Conservation (phyloP, 129 eudicot genomes). For the Flaveria robusta region DNA sequence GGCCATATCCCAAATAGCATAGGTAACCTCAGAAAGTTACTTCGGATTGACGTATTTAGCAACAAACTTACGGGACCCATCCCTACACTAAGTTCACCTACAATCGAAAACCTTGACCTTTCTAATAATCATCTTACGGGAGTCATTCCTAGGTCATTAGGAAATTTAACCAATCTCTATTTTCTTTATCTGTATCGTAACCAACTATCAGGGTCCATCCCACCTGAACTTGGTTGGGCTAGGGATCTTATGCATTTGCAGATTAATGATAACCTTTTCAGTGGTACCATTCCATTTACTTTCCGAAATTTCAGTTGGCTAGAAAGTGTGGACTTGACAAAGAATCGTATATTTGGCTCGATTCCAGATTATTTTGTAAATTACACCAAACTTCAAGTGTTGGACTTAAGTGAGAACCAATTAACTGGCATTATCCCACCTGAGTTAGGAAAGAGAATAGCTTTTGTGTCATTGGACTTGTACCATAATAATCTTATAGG, state of each 20-base stretch:
- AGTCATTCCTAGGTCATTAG: constrained; percentile 28
- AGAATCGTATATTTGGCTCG: constrained; percentile 9
- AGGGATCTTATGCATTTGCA: constrained; percentile 12
- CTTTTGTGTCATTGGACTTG: not conserved
- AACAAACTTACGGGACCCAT: constrained; percentile 39
- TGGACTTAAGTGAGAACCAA: not conserved
- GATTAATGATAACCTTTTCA: not conserved
- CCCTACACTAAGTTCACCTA: constrained; percentile 10
- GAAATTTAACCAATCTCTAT: constrained; percentile 2
- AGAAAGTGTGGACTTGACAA: not conserved
- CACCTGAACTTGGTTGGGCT: constrained; percentile 11
- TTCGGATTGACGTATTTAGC: not conserved
- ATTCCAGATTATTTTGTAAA: constrained; percentile 10
- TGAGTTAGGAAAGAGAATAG: constrained; percentile 20
- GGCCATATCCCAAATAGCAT: constrained; percentile 24
- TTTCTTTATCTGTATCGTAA: constrained; percentile 20
- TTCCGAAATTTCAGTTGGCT: constrained; percentile 10
- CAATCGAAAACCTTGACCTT: constrained; percentile 7
- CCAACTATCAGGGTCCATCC: constrained; percentile 20
- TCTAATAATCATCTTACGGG: constrained; percentile 27
- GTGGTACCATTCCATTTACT: constrained; percentile 23
- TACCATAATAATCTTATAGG: constrained; percentile 28
- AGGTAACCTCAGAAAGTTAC: constrained; percentile 10
- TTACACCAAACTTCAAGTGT: constrained; percentile 4
- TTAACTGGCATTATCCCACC: constrained; percentile 31